Conservation (phyloP, 208 protist species). For the Entamoeba histolytica region DNA sequence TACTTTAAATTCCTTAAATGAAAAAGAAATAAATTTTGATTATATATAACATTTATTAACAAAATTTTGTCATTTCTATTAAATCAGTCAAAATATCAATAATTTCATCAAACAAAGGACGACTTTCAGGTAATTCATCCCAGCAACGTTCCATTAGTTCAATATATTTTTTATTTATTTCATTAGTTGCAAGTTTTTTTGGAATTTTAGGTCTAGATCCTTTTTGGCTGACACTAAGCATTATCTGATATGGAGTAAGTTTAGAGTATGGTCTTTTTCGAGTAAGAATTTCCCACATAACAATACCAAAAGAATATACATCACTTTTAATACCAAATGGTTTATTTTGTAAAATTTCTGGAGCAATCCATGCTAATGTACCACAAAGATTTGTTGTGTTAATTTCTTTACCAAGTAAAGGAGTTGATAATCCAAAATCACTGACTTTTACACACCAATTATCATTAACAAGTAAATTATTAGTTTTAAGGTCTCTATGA, state of each 20-base stretch:
- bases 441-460: slow-evolving; percentile 6
- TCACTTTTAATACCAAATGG: slow-evolving; percentile 30
- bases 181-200: not conserved
- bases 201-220: not conserved
- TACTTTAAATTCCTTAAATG: not conserved
- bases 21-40: not conserved
- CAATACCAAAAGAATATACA: slow-evolving; percentile 40
- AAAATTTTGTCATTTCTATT: not conserved
- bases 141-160: not conserved
- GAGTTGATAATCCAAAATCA: not conserved
- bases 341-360: slow-evolving; percentile 24
- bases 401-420: not conserved
- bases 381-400: not conserved
- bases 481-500: slow-evolving; percentile 7
- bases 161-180: not conserved
- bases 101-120: not conserved
- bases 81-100: not conserved
- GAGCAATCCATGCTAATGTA: slow-evolving; percentile 24
- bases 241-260: not conserved
- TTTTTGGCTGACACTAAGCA: not conserved
- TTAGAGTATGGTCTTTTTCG: slow-evolving; percentile 14
- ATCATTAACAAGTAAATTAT: slow-evolving; percentile 4
- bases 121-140: not conserved
- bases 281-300: slow-evolving; percentile 35
- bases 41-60: not conserved